Conservation (phyloP, 1,284 basidiomycete species). For the Singerocomus inundabilis region DNA sequence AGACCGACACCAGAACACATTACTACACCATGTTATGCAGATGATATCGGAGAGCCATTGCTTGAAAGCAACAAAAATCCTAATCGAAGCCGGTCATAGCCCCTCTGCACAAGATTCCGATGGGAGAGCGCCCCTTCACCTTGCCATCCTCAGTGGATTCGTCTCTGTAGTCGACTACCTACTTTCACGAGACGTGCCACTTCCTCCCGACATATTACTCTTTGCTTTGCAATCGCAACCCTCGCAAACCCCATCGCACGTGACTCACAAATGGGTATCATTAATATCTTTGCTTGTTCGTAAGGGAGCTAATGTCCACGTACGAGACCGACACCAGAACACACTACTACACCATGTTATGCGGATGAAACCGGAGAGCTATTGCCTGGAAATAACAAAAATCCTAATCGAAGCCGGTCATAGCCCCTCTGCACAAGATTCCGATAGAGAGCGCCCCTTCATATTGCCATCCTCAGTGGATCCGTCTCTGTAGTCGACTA, state of each 20-base stretch:
- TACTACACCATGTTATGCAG: not conserved
- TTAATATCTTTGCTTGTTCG: not conserved
- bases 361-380: fast-evolving
- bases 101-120: no score
- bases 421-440: not conserved
- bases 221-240: no score
- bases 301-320: not conserved
- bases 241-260: no score
- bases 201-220: not conserved
- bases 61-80: not conserved
- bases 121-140: no score
- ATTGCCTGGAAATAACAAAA: not conserved
- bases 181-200: not conserved
- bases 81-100: not conserved
- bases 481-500: constrained; percentile 6
- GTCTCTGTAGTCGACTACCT: constrained; percentile 6
- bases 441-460: no score
- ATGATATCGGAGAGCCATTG: not conserved
- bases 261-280: no score
- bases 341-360: not conserved
- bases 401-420: not conserved
- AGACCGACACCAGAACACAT: not conserved
- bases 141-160: not conserved
- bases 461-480: not conserved
- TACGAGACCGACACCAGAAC: not conserved